These are phyloP conservation scores for Penicillium concentricum DNA, from an alignment of 2,329 filamentous ascomycete genomes.

Conservation along the genomic window DNA sequence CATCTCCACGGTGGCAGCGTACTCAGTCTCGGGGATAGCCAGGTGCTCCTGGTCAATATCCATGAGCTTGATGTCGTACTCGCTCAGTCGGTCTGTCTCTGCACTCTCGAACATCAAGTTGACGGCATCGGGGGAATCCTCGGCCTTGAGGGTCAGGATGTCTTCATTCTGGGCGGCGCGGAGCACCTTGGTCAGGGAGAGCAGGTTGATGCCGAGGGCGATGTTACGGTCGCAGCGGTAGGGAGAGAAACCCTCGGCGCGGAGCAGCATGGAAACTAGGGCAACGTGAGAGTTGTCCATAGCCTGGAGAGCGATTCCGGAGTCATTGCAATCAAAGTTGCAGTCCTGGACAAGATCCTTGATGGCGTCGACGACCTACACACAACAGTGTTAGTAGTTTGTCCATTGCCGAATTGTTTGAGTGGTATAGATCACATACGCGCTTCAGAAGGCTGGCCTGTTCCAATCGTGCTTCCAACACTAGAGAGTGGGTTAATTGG, in stretches of 20 bases:
- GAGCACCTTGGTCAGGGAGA: conserved; percentile 94
- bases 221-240: conserved; percentile 99
- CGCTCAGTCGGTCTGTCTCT: conserved; percentile 85
- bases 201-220: conserved; percentile 93
- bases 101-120: conserved; percentile 94
- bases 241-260: conserved; percentile 88
- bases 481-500: conserved; percentile 34
- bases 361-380: conserved; percentile 93
- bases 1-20: conserved; percentile 87
- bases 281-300: conserved; percentile 99
- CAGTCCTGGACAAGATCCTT: conserved; percentile 99
- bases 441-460: conserved; percentile 95
- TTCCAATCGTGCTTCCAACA: conserved; percentile 97
- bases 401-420: neutral
- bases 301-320: conserved; percentile 93
- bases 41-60: conserved; percentile 99
- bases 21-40: conserved; percentile 98
- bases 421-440: conserved; percentile 51
- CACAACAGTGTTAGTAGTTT: conserved; percentile 7
- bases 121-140: conserved; percentile 92
- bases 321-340: conserved; percentile 99
- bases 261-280: conserved; percentile 97
- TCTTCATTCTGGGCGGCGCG: conserved; percentile 93
- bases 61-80: conserved; percentile 99
- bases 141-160: conserved; percentile 92